Evolutionary conservation across 202 grass and related monocot species (phyloP), one percentile per base, ranked within the genome.

Genomic region (Panicum virgatum): DNA sequence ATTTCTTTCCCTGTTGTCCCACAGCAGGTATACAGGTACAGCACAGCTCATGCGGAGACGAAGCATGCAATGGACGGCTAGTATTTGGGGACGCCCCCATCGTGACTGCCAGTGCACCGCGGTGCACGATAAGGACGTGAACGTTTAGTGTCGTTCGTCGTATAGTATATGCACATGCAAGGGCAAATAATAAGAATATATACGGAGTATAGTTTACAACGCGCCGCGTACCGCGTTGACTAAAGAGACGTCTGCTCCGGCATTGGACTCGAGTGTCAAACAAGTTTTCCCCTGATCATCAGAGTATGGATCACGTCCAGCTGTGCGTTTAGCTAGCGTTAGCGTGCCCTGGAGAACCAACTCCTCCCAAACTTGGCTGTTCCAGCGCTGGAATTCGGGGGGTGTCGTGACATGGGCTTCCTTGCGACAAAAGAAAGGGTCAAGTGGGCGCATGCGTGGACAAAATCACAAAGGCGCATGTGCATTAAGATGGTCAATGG

Each of bases 381-480:
- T 25, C 10, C 20, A 30, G 44, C 23, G 12, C 39, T 18, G 62
- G 62, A 15, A 79, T 38, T 40, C 62, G 76, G 32, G 32, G 32
- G 44, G 34, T 27, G 77, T 52, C 29, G 30, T 66, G 47, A 34
- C 7, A 12, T 10, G 72, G 1, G 8, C 34, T 69, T 69, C 12
- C 61, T 80, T 80, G 36, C 9, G 64, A 57, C 77, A 29, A 44
- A 68, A 80, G 78, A 13, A 69, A 80, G 37, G 37, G 15, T 56
- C 36, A 30, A 57, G 78, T 58, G 63, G 63, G 30, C 50, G 64
- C 78, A 27, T 53, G 78, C 77, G 20, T 53, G 77, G 64, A 69
- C 22, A 56, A 69, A 80, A 56, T 40, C 22, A 69, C 9, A 69
- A 53, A 30, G 64, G 9, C 15, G 15, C 63, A 69, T 58, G 37